These are phyloP conservation scores for Ceratocystis ficicola DNA, from an alignment of 2,329 filamentous ascomycete genomes.

Conservation along the genomic window DNA sequence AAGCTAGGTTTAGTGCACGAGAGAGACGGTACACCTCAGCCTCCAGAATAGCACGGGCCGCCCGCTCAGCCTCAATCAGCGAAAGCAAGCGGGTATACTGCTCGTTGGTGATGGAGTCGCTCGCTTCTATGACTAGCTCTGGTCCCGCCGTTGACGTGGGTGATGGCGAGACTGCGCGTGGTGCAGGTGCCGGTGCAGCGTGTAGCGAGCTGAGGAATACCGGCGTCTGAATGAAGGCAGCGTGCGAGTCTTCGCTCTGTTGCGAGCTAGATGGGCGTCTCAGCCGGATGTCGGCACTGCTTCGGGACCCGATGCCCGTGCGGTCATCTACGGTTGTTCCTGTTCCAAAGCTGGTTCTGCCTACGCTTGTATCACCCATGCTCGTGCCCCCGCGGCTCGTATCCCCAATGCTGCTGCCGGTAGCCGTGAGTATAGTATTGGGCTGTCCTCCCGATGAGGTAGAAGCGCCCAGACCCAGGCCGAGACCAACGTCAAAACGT, in stretches of 20 bases:
- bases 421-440: neutral
- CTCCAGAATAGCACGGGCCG: slow-evolving; percentile 44
- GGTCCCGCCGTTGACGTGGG: slow-evolving; percentile 22
- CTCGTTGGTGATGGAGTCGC: slow-evolving; percentile 31
- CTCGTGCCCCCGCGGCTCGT: slow-evolving; percentile 6
- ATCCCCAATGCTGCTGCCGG: neutral
- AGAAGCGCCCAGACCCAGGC: neutral
- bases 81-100: slow-evolving; percentile 40
- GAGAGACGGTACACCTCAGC: slow-evolving; percentile 43
- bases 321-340: slow-evolving; percentile 3
- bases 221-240: slow-evolving; percentile 37
- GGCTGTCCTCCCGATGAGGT: slow-evolving; percentile 6
- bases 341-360: slow-evolving; percentile 4
- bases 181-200: slow-evolving; percentile 28
- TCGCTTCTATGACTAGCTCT: too few species aligned
- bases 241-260: slow-evolving; percentile 29
- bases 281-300: neutral
- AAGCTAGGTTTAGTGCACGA: slow-evolving; percentile 34
- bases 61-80: slow-evolving; percentile 46
- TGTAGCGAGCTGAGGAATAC: slow-evolving; percentile 36
- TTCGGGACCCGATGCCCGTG: neutral
- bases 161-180: slow-evolving; percentile 16
- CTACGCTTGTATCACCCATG: neutral
- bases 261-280: slow-evolving; percentile 15
- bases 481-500: neutral